phyloP scores from a whole-genome alignment of 805 yeast genomes.

The Barnettozyma sucrosica region DNA sequence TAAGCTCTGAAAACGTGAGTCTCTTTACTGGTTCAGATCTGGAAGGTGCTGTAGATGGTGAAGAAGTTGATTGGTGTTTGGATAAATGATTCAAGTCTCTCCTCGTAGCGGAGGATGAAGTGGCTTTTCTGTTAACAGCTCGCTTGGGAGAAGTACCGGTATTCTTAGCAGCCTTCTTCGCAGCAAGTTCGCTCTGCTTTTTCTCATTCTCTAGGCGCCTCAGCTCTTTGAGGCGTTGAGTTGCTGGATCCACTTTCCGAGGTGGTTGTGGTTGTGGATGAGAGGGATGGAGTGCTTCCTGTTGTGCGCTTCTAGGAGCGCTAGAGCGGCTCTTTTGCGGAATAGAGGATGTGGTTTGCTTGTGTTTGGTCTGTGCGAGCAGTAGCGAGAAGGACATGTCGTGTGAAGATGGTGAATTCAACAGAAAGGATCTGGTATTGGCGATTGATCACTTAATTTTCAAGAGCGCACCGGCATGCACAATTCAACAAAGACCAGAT shows the following conservation, averaged over 20 bases:
- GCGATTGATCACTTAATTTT: too few relatives aligned
- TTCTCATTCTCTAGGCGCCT: constrained; percentile 49
- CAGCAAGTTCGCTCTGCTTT: constrained; percentile 24
- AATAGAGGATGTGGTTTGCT: constrained; percentile 5
- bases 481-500: too few relatives aligned
- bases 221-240: constrained; percentile 60
- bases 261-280: neutral
- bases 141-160: neutral
- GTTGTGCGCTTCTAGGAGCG: neutral
- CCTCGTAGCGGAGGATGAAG: neutral
- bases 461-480: too few relatives aligned
- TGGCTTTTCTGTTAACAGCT: neutral
- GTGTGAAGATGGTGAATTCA: neutral
- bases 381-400: constrained; percentile 19
- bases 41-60: constrained; percentile 4
- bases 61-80: constrained; percentile 4
- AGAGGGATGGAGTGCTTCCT: neutral
- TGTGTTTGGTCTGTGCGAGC: constrained; percentile 18
- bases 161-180: constrained; percentile 26
- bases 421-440: neutral
- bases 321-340: neutral
- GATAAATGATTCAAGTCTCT: neutral
- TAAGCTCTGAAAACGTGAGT: constrained; percentile 48
- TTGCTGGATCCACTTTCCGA: constrained; percentile 59
- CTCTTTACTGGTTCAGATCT: constrained; percentile 32